phyloP scores from a whole-genome alignment of 345 rosid genomes.

The Linum trigynum region DNA sequence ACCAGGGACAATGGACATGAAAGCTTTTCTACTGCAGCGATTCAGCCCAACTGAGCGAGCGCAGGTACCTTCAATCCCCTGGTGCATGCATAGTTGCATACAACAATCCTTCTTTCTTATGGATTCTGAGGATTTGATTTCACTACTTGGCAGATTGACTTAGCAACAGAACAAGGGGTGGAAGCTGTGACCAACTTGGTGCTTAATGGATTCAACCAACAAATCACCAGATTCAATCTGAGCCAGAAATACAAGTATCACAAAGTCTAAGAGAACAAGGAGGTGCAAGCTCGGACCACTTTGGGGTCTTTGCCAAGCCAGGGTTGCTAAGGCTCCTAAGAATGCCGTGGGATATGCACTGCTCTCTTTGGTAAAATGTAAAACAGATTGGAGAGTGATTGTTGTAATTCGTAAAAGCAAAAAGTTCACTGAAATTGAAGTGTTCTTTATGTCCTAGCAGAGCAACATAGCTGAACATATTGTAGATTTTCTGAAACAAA shows the following conservation, averaged over 20 bases:
- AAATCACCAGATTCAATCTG: conserved; percentile 54
- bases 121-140: background rate
- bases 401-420: too few relatives aligned
- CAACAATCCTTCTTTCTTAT: background rate
- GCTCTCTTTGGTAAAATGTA: too few relatives aligned
- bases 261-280: conserved; percentile 26
- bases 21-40: conserved; percentile 80
- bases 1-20: conserved; percentile 88
- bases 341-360: too few relatives aligned
- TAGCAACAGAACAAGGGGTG: conserved; percentile 56
- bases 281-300: background rate
- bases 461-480: too few relatives aligned
- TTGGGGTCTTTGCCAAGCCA: too few relatives aligned
- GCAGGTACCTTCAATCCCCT: conserved; percentile 33
- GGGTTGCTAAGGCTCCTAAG: too few relatives aligned
- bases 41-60: conserved; percentile 58
- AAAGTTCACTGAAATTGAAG: too few relatives aligned
- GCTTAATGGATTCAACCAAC: conserved; percentile 46
- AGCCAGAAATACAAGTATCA: conserved; percentile 74
- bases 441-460: too few relatives aligned
- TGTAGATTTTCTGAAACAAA: too few relatives aligned
- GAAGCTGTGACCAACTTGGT: conserved; percentile 57
- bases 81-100: background rate
- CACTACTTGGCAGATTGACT: conserved; percentile 40
- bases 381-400: too few relatives aligned